Conservation (phyloP, 371 early-diverging fungal genomes). For the Parasitella parasitica region DNA sequence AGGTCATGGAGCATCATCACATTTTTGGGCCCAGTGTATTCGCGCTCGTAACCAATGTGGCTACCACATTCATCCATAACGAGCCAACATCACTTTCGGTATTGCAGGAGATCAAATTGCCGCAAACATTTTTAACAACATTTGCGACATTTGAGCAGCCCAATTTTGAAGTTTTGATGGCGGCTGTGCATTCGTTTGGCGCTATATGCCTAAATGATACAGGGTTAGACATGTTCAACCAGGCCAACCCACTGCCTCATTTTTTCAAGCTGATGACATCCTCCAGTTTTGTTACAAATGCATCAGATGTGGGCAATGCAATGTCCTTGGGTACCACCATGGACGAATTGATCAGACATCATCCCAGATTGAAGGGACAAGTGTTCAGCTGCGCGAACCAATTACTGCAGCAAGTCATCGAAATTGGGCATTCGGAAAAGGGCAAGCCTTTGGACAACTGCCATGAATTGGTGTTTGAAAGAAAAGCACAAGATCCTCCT, state of each 20-base stretch:
- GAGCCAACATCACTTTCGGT: constrained; percentile 93
- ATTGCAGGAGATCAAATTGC: constrained; percentile 87
- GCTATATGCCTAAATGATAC: constrained; percentile 90
- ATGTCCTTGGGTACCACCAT: constrained; percentile 80
- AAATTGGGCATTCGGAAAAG: constrained; percentile 41
- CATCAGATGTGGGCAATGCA: constrained; percentile 83
- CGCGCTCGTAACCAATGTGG: constrained; percentile 83
- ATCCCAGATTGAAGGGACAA: constrained; percentile 74
- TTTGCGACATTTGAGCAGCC: constrained; percentile 64
- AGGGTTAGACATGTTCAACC: constrained; percentile 83
- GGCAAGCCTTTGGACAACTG: constrained; percentile 45
- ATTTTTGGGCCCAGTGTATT: constrained; percentile 77
- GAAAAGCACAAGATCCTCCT: constrained; percentile 29
- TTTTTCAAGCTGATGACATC: constrained; percentile 80
- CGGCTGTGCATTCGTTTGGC: constrained; percentile 92
- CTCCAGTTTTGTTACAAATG: constrained; percentile 70
- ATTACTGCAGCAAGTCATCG: constrained; percentile 59
- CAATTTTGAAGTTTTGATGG: constrained; percentile 74
- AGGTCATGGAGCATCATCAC: constrained; percentile 69
- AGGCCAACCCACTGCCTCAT: constrained; percentile 67
- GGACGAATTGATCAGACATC: constrained; percentile 96
- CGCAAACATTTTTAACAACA: constrained; percentile 78
- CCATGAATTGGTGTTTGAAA: constrained; percentile 26
- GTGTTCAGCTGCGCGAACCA: constrained; percentile 71
- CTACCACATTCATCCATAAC: constrained; percentile 95